These are phyloP conservation scores for Phytophthora cajani DNA, from an alignment of 352 stramenopile species.

Conservation along the genomic window DNA sequence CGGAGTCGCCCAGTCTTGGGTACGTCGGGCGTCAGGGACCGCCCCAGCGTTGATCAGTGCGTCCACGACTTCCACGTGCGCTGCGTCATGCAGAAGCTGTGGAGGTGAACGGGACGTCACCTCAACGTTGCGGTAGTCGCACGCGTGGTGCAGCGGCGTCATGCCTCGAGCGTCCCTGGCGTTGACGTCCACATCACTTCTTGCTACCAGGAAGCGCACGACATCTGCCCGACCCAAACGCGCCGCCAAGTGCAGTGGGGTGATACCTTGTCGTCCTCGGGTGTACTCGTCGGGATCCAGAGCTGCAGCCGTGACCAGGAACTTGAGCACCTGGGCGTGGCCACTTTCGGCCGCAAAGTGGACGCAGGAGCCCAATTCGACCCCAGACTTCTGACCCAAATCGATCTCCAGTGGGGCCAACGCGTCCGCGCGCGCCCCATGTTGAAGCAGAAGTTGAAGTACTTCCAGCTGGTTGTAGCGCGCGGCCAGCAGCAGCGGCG, in stretches of 20 bases:
- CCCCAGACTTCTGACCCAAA: neutral
- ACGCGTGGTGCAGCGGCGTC: constrained; percentile 49
- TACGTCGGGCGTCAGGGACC: constrained; percentile 22
- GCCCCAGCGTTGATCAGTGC: constrained; percentile 29
- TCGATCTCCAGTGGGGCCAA: constrained; percentile 21
- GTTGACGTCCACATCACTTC: constrained; percentile 33
- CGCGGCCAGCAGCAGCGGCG: constrained; percentile 39
- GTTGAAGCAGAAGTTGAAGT: constrained; percentile 42
- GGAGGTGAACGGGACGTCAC: constrained; percentile 3
- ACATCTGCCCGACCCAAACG: constrained; percentile 32
- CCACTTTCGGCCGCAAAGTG: constrained; percentile 32
- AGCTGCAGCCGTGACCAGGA: constrained; percentile 34
- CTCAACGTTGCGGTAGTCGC: constrained; percentile 28
- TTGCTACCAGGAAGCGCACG: constrained; percentile 37
- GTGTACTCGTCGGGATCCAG: constrained; percentile 29
- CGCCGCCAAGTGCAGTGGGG: constrained; percentile 45
- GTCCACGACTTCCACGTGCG: constrained; percentile 39
- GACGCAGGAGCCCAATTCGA: constrained; percentile 26
- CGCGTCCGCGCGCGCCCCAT: constrained; percentile 33
- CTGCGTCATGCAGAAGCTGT: constrained; percentile 24
- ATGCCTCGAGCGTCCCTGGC: constrained; percentile 38
- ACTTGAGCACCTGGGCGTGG: constrained; percentile 35
- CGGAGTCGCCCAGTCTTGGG: constrained; percentile 33
- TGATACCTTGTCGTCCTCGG: constrained; percentile 19
- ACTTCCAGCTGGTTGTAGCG: constrained; percentile 42